phyloP scores from a whole-genome alignment of 495 filamentous ascomycete genomes.

The Neurospora tetrasperma region DNA sequence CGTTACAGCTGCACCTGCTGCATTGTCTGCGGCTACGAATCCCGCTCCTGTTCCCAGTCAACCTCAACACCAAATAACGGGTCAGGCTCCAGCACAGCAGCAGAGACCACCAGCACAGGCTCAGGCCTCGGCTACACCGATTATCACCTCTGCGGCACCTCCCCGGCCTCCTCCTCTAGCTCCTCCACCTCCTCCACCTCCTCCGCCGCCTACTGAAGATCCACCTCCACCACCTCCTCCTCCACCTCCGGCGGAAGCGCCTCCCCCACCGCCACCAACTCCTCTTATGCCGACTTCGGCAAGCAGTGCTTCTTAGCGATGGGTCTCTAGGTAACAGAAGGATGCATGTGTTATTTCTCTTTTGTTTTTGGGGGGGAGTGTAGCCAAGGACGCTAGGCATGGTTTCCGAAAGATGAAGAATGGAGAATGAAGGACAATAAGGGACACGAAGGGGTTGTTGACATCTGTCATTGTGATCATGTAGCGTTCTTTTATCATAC shows the following conservation, averaged over 20 bases:
- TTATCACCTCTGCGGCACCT: background rate
- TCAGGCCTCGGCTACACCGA: background rate
- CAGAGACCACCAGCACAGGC: background rate
- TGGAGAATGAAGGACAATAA: background rate
- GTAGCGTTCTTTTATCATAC: background rate
- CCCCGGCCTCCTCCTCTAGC: background rate
- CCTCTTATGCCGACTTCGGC: background rate
- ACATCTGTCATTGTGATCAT: background rate
- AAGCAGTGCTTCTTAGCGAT: background rate
- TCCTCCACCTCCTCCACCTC: background rate
- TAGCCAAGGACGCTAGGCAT: background rate
- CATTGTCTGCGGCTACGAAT: background rate
- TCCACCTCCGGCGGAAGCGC: background rate
- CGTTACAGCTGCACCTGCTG: background rate
- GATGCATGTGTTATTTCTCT: background rate
- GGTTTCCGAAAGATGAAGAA: background rate
- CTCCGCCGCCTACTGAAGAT: background rate
- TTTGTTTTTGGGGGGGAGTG: background rate
- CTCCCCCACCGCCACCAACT: background rate
- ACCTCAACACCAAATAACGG: background rate
- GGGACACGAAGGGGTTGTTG: background rate
- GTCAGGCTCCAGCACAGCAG: background rate
- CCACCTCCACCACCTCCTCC: background rate
- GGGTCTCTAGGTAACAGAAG: background rate
- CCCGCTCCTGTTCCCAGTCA: background rate